These are phyloP conservation scores for Priceomyces carsonii DNA, from an alignment of 805 yeast species.

Conservation along the genomic window DNA sequence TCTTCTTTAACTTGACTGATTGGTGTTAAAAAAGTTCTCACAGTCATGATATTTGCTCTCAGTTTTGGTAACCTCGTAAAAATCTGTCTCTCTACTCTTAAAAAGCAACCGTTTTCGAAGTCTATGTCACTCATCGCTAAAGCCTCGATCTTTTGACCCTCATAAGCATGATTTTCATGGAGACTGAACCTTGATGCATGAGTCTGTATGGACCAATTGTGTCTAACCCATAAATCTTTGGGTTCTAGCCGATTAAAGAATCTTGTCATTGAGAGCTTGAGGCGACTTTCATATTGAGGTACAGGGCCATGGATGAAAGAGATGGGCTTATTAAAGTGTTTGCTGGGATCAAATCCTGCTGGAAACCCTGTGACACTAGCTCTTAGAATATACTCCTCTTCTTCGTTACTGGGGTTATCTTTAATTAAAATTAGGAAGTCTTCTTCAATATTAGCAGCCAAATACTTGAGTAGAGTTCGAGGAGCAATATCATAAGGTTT, in stretches of 20 bases:
- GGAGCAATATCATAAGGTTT: slow-evolving; percentile 16
- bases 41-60: slow-evolving; percentile 36
- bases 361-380: slow-evolving; percentile 66
- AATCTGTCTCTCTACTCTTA: slow-evolving; percentile 38
- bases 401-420: slow-evolving; percentile 33
- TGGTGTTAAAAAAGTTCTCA: slow-evolving; percentile 39
- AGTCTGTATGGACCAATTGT: slow-evolving; percentile 71
- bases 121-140: slow-evolving; percentile 30
- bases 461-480: slow-evolving; percentile 17
- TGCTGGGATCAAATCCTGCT: slow-evolving; percentile 69
- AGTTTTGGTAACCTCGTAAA: slow-evolving; percentile 37
- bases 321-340: slow-evolving; percentile 52
- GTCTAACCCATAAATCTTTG: slow-evolving; percentile 58
- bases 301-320: slow-evolving; percentile 70
- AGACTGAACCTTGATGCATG: slow-evolving; percentile 32
- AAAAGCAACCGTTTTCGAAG: slow-evolving; percentile 32
- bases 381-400: slow-evolving; percentile 59
- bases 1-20: slow-evolving; percentile 27
- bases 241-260: slow-evolving; percentile 60
- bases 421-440: slow-evolving; percentile 58
- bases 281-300: slow-evolving; percentile 59
- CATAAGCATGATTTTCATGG: slow-evolving; percentile 28
- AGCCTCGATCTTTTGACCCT: slow-evolving; percentile 24
- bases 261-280: slow-evolving; percentile 64
- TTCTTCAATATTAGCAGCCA: slow-evolving; percentile 54